Base-by-base conservation (phyloP, 108 stramenopile species). In the Cylindrotheca fusiformis region DNA sequence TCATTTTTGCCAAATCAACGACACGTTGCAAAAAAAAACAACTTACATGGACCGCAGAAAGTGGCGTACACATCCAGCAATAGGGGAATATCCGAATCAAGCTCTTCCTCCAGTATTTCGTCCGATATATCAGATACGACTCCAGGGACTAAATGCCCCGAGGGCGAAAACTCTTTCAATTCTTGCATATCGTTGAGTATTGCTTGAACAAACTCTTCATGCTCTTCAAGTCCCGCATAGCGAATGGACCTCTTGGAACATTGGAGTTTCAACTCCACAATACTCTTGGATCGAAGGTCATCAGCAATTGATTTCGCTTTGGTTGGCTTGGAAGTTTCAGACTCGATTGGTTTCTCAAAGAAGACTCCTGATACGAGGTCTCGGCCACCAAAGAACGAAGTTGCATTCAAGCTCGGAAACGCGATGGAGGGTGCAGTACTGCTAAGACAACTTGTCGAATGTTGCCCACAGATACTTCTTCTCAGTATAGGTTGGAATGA, bases 21-120 rank as follows among this genome's bases (percentile, higher is more conserved):
- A n/a, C n/a, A n/a, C n/a, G n/a, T n/a, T n/a, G n/a, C n/a, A n/a
- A n/a, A n/a, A n/a, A n/a, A 6, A 41, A 41, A 10, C 36, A 41
- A 41, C 36, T 41, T 41, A 62, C 95, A 95, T 2, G 95, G 95
- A 1, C 95, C 95, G 52, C 95, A 96, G 91, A 91, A 96, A 3
- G 83, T 84, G 17, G 95, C 90, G 55, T 84, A 93, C 4, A 90
- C 81, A 79, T 96, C 95, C 32, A 96, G 65, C 27, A 96, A 63
- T 6, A 95, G 36, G 25, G 90, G 89, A 8, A 73, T 63, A 31
- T 65, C 56, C 47, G 65, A 52, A 24, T 50, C 63, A 20, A 94
- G 25, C 58, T 94, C 89, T 57, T 70, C 44, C 0, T 72, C 48
- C 56, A 94, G 56, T 30, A 68, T 61, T 19, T 61, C 72, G 23